Percentiles rank a stretch among this genome's conserved stretches.
Evolutionary conservation across 495 filamentous ascomycete genomes (phyloP).

Genomic region (Neurospora africana): DNA sequence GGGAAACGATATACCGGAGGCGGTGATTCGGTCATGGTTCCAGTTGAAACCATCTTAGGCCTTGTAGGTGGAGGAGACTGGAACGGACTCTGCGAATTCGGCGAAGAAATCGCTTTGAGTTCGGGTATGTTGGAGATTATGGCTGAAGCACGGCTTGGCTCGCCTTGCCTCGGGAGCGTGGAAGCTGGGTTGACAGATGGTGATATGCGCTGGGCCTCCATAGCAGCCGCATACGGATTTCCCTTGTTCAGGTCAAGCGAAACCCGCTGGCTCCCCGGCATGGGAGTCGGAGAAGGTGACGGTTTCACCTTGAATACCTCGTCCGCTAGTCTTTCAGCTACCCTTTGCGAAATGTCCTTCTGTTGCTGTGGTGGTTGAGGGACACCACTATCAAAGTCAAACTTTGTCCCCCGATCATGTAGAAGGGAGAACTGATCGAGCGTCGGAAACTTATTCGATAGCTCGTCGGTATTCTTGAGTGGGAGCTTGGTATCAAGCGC

Average conservation of each 20-base stretch:
- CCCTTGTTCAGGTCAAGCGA: conserved; percentile 23
- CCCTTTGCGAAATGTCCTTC: conserved; percentile 58
- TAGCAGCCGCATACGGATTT: conserved; percentile 9
- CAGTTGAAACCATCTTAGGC: conserved; percentile 78
- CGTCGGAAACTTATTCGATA: conserved; percentile 77
- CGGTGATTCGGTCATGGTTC: conserved; percentile 78
- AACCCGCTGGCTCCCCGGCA: conserved; percentile 20
- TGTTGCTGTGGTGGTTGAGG: conserved; percentile 35
- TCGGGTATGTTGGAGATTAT: conserved; percentile 45
- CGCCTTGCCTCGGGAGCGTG: conserved; percentile 27
- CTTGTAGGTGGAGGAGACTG: conserved; percentile 46
- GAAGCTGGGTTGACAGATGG: conserved; percentile 26
- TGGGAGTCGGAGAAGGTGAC: conserved; percentile 10
- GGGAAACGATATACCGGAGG: conserved; percentile 59
- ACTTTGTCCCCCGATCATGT: conserved; percentile 75
- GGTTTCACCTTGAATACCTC: conserved; percentile 47
- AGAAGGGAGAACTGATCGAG: conserved; percentile 88
- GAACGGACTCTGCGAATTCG: conserved; percentile 36
- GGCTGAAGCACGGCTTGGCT: conserved; percentile 40
- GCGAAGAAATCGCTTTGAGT: conserved; percentile 39
- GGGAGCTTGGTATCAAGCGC: conserved; percentile 62
- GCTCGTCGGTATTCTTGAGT: conserved; percentile 54
- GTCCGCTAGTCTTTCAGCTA: conserved; percentile 78
- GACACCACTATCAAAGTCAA: conserved; percentile 63
- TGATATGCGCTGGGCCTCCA: conserved; percentile 10